Percentiles rank a stretch among this genome's conserved stretches.
Conservation (phyloP, 1,284 basidiomycete genomes). For the Cryptococcus amylolentus region DNA sequence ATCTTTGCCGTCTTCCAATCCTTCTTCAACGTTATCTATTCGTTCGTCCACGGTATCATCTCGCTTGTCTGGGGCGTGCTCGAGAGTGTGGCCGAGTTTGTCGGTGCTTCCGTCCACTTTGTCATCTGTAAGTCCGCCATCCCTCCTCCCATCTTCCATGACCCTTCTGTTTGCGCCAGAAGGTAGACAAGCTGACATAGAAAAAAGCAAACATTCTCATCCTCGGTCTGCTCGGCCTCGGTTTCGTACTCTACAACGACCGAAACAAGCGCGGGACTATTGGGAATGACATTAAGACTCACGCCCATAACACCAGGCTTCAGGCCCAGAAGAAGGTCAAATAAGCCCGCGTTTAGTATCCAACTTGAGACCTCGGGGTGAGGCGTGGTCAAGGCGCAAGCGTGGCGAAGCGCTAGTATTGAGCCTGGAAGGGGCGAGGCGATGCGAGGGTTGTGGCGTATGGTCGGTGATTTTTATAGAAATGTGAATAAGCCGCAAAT, state of each 20-base stretch:
- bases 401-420: too few species aligned
- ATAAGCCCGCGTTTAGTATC: too few species aligned
- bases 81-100: conserved; percentile 31
- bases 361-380: too few species aligned
- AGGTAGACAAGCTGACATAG: background rate
- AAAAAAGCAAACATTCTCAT: conserved; percentile 37
- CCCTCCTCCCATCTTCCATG: background rate
- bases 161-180: background rate
- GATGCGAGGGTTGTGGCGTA: too few species aligned
- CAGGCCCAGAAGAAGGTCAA: too few species aligned
- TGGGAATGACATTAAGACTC: conserved; percentile 18
- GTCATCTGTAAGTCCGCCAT: conserved; percentile 29
- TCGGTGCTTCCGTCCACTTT: conserved; percentile 36
- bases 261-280: conserved; percentile 20
- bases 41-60: conserved; percentile 29
- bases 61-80: conserved; percentile 26
- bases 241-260: conserved; percentile 29
- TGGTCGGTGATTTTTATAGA: too few species aligned
- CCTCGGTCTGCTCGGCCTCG: conserved; percentile 27
- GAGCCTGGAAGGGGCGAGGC: too few species aligned
- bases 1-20: conserved; percentile 27
- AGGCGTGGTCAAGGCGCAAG: too few species aligned
- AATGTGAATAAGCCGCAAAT: too few species aligned
- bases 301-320: conserved; percentile 2
- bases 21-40: conserved; percentile 27